Base-by-base conservation (phyloP, 106 monocot species). In the Iris macrosiphon region DNA sequence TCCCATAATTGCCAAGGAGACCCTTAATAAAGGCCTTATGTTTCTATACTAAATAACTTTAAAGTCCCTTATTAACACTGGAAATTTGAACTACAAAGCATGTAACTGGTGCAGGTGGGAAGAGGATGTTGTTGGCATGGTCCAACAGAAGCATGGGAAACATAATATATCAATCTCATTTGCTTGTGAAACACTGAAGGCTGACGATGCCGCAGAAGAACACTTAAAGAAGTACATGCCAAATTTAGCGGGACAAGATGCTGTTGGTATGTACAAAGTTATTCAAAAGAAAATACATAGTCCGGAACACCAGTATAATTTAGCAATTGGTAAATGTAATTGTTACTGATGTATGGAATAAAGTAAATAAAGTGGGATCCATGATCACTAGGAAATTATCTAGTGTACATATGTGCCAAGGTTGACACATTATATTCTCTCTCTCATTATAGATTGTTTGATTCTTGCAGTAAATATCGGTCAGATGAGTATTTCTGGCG, bases 151-250 rank as follows among this genome's bases (percentile, higher is more conserved):
- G 59, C 75, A 79, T 60, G 74, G 65, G 22, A 85, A 72, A 40
- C 71, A 73, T 26, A 76, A 70, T 31, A 75, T 95, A 57, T 68
- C 51, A 12, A 49, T 95, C 12, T 72, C 80, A 47, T 95, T 95
- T 29, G 81, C 88, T 61, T 89, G 94, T 31, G 88, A 85, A 54
- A 89, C 76, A 20, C 55, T 95, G 53, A 95, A 89, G 62, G 78
- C 88, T 18, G 94, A 95, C 28, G 42, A 46, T 55, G 88, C 81
- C 19, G 94, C 94, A 37, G 84, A 95, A 54, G 89, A 95, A 48
- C 88, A 95, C 59, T 35, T 95, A 47, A 84, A 30, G 59, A 88
- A 72, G 59, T 95, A 82, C 73, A 89, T 95, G 85, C 88, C 94
- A 28, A 84, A 89, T 62, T 33, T 95, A 49, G 46, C 65, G 38